Evolutionary conservation across 2,329 filamentous ascomycete genomes (phyloP), one percentile per base, ranked within the genome.

Genomic region (Dactylonectria estremocensis): DNA sequence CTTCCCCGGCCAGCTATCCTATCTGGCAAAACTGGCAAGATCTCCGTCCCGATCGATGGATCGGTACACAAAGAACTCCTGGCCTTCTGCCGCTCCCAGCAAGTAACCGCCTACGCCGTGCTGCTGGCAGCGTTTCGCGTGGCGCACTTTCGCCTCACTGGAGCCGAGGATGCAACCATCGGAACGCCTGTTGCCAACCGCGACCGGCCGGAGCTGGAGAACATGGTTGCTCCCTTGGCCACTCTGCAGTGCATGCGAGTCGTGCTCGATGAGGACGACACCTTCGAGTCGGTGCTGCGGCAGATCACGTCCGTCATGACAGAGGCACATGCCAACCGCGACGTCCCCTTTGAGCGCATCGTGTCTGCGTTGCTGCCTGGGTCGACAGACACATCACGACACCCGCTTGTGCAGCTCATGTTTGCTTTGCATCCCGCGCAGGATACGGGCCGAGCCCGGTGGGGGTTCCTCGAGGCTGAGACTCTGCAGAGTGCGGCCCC

Each of bases 201-300:
- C 0, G 59, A 73, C 8, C 43, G 66, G 1, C 53, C 48, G 14
- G 74, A 76, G 10, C 3, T 73, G 0, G 60, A 72, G 28, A 54
- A 72, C 13, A 67, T 74, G 0, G 69, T 77, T 8, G 76, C 74
- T 1, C 75, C 74, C 66, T 77, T 77, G 16, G 76, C 76, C 50
- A 77, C 76, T 33, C 61, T 69, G 0, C 77, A 78, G 37, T 75
- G 74, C 13, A 69, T 77, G 22, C 64, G 75, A n/a, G 62, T 76
- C 43, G 50, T 22, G 1, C 13, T 78, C 2, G 33, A 66, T 7
- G 58, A 67, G 7, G 43, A 68, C 0, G 58, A 69, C 7, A 66
- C 67, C 0, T 77, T 77, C 18, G 48, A 60, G 1, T 55, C 37
- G 0, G 5, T 77, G 2, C 54, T 76, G 0, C 24, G 31, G 0